Base-by-base conservation (phyloP, 352 stramenopile genomes). In the Blastocystis sp. region DNA sequence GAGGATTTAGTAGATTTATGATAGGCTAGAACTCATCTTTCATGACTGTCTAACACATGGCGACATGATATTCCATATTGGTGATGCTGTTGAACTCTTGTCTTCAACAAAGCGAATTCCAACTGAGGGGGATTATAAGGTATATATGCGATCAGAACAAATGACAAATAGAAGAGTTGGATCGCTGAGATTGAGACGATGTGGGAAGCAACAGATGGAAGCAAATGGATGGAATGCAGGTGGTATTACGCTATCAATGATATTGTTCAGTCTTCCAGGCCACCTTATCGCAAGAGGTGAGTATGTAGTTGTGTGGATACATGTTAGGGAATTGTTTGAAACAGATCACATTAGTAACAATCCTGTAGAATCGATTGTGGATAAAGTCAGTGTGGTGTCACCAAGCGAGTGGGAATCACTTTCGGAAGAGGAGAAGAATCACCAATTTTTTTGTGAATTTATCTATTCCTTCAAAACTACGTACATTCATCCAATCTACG, bases 341-440 rank as follows among this genome's bases (percentile, higher is more conserved):
- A 68, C 73, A 51, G 73, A 84, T 44, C 48, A 69, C 30, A 19
- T 84, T 35, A 84, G 73, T 51, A 84, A 84, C 51, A 84, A 84
- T 42, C 19, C n/a, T 7, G 44, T 84, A 2, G 73, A 48, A 27
- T 33, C 73, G n/a, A 64, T 84, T 66, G 56, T 84, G 56, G 44
- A 84, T 35, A 84, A 51, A 35, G 73, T 84, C 6, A 56, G 33
- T 19, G 35, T 84, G 9, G 2, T 69, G 9, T 69, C 73, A 9
- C 30, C 27, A 3, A 42, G 51, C 2, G 51, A 58, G 30, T 84
- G 73, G 73, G 17, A 27, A 17, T 13, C 42, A 15, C 53, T 84
- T 17, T 27, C 17, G 19, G 51, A 62, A 37, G 24, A 33, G 24
- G 51, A 69, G 51, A 54, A 68, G 27, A 56, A 84, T 22, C 35